These are phyloP conservation scores for Cryptococcus sp. DNA, from an alignment of 1,284 basidiomycete genomes.

Conservation along the genomic window DNA sequence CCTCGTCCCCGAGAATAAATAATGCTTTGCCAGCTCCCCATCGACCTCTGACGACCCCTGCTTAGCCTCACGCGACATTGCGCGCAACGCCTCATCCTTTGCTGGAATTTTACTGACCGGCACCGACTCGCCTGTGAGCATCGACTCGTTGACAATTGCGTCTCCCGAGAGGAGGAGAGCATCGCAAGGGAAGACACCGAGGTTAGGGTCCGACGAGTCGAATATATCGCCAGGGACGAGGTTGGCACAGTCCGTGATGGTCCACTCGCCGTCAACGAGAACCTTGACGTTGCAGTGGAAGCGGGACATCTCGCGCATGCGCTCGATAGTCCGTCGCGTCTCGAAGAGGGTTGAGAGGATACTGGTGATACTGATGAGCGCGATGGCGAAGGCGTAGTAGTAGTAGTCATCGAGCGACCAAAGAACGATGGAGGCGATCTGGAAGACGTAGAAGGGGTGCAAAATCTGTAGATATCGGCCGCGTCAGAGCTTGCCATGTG, in stretches of 20 bases:
- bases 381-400: conserved; percentile 98
- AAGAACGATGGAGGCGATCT: conserved; percentile 89
- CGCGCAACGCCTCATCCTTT: conserved; percentile 63
- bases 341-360: conserved; percentile 86
- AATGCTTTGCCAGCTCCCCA: conserved; percentile 74
- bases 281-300: conserved; percentile 80
- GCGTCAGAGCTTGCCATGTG: background rate
- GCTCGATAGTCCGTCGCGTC: conserved; percentile 86
- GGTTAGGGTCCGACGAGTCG: conserved; percentile 73
- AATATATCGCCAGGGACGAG: conserved; percentile 93
- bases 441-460: conserved; percentile 97
- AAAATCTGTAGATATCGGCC: conserved; percentile 59
- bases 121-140: conserved; percentile 84
- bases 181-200: conserved; percentile 83
- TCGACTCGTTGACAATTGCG: conserved; percentile 96
- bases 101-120: conserved; percentile 63
- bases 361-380: conserved; percentile 81
- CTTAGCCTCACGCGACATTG: conserved; percentile 62
- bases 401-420: conserved; percentile 96
- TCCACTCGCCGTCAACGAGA: conserved; percentile 67
- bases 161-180: conserved; percentile 90
- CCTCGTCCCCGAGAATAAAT: conserved; percentile 87
- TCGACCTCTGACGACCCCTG: conserved; percentile 59
- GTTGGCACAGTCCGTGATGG: conserved; percentile 66
- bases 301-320: conserved; percentile 96